Evolutionary conservation across 345 rosid genomes (phyloP).

Genomic region (Noccaea bulbosa): DNA sequence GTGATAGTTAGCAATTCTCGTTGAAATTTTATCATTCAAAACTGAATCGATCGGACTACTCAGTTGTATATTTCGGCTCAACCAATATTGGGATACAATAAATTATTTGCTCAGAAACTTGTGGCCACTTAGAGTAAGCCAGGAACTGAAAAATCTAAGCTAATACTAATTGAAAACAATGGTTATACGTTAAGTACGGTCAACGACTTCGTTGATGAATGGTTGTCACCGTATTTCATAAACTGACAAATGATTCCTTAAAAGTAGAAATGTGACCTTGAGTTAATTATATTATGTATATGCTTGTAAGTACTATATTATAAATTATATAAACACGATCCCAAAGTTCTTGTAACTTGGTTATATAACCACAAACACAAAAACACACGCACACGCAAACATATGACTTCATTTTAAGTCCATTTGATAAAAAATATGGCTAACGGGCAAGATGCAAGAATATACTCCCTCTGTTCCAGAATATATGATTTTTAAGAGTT

Average conservation of each 20-base stretch:
- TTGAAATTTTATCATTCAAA: not conserved
- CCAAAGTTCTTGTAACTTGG: slow-evolving; percentile 45
- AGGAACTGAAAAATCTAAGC: slow-evolving; percentile 22
- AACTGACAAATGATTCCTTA: slow-evolving; percentile 44
- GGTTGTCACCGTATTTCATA: slow-evolving; percentile 31
- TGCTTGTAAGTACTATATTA: not conserved
- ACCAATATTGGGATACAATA: not conserved
- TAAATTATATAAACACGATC: slow-evolving; percentile 37
- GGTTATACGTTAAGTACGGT: slow-evolving; percentile 10
- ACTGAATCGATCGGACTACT: not conserved
- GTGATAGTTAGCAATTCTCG: not conserved
- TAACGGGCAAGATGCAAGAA: slow-evolving; percentile 8
- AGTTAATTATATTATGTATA: not conserved
- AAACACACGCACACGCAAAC: slow-evolving; percentile 40
- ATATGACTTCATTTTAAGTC: slow-evolving; percentile 31
- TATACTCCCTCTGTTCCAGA: too few relatives aligned
- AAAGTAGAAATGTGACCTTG: slow-evolving; percentile 35
- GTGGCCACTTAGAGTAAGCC: not conserved
- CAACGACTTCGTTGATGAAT: slow-evolving; percentile 30
- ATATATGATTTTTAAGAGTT: too few relatives aligned
- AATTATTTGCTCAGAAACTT: not conserved
- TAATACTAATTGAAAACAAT: not conserved
- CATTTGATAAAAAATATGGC: slow-evolving; percentile 20
- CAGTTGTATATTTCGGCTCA: not conserved
- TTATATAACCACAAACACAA: slow-evolving; percentile 44